Base-by-base conservation (phyloP, 805 yeast species). In the Candida wancherniae region DNA sequence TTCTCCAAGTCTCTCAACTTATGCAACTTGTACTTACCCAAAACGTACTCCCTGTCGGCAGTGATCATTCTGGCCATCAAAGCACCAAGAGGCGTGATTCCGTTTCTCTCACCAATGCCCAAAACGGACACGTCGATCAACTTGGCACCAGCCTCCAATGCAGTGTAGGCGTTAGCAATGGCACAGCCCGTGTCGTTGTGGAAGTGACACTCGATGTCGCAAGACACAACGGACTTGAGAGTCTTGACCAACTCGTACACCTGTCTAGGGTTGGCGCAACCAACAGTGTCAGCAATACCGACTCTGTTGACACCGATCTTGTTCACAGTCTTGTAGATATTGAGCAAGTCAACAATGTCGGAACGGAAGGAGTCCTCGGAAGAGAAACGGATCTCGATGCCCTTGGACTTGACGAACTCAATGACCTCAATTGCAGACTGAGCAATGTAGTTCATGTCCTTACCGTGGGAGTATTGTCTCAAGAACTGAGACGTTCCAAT, bases 161-260 rank as follows among this genome's bases (percentile, higher is more conserved):
- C 80, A 31, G 79, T 70, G 55, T 73, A 73, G 18, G 80, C 80
- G 47, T 73, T 73, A 31, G 80, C 79, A 48, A 73, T 69, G 28
- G 80, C 78, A 59, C 80, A 73, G 23, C 80, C 80, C 16, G 80
- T 73, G 54, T 73, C 80, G 50, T 73, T 71, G 58, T 73, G 80
- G 69, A 73, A 73, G 55, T 73, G 80, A 37, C 75, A 68, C 55
- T 73, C 80, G 34, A 73, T 73, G 42, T 73, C 79, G 61, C 80
- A 73, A 8, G 65, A 59, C 26, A 73, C 77, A 15, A 73, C 77
- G 1, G 75, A 66, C 51, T 68, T 73, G 48, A 73, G 63, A 12
- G 79, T 73, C 57, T 71, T 69, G 40, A 73, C 75, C 49, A 73
- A 64, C 52, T 73, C 78, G 48, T 71, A 73, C 24, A 73, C 79